Base-by-base conservation (phyloP, 1,284 basidiomycete genomes). In the Cutaneotrichosporon mucoides region DNA sequence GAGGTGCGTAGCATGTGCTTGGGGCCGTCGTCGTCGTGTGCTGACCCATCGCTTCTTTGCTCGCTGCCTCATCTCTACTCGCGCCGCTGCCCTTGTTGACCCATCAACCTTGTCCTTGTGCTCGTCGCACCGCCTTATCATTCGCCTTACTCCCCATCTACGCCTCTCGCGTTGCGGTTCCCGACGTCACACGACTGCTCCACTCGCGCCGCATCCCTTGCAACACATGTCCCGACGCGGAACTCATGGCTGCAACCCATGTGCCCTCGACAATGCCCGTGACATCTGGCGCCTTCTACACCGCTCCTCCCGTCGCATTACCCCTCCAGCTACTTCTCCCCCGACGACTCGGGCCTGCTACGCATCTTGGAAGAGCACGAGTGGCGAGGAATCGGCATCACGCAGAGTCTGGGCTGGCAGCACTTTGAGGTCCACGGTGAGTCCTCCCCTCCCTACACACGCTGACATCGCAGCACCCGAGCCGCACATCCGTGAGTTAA, bases 381-480 rank as follows among this genome's bases (percentile, higher is more conserved):
- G 79, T 98, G 94, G 94, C 83, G 94, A 73, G 89, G 90, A 1
- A 93, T 98, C 61, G 94, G 94, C 10, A 96, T 96, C 71, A 92
- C 89, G 37, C 94, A 97, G 78, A 93, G 90, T 77, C 81, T 95
- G 52, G 94, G 94, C 9, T 98, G 94, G 94, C 90, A 93, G 74
- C 93, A 97, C 72, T 97, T 96, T 70, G 94, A 95, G 81, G 91
- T 96, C 42, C 94, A 96, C 73, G 90, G 92, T 92, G 69, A 71
- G 86, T 78, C n/a, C 37, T 50, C 45, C 55, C 24, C 24, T 24
- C 24, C 24, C 24, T 24, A 24, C 24, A 24, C 24, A 24, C 24
- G 56, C 55, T 56, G 44, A 33, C 55, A 40, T 24, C 51, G n/a
- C 65, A 92, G 90, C 88, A 48, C 90, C 90, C 13, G 90, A 92